Evolutionary conservation across 352 stramenopile genomes (phyloP).

Genomic region (Phytophthora cryptogea): DNA sequence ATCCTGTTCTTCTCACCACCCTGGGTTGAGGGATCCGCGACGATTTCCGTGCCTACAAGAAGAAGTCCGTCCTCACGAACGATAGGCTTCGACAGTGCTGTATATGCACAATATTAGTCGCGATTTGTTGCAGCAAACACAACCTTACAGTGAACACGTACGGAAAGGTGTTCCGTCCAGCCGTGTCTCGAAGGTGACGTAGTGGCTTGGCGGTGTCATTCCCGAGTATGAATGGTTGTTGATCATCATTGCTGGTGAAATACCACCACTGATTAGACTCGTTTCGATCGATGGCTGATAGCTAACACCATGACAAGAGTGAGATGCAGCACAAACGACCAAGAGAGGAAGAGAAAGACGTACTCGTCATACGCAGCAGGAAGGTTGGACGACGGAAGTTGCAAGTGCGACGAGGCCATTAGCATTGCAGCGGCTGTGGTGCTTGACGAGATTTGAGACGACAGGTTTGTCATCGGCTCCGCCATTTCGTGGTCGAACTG

Average conservation of each 20-base stretch:
- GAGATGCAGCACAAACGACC: background rate
- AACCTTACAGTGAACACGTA: conserved; percentile 21
- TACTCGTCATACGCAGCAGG: conserved; percentile 38
- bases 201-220: conserved; percentile 16
- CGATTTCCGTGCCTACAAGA: conserved; percentile 67
- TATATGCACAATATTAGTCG: conserved; percentile 8
- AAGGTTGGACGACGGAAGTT: conserved; percentile 27
- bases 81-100: conserved; percentile 79
- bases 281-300: conserved; percentile 9
- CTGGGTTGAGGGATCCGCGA: conserved; percentile 6
- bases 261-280: conserved; percentile 12
- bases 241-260: conserved; percentile 16
- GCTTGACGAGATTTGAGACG: conserved; percentile 19
- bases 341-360: background rate
- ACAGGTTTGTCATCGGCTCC: conserved; percentile 29
- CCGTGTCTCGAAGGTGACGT: conserved; percentile 39
- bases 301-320: background rate
- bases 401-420: conserved; percentile 16
- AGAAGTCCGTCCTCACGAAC: conserved; percentile 74
- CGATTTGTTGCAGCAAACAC: background rate
- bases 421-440: conserved; percentile 2
- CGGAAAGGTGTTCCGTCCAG: conserved; percentile 43
- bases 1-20: conserved; percentile 50
- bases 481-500: conserved; percentile 44
- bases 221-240: conserved; percentile 17